Evolutionary conservation across 2,329 filamentous ascomycete species (phyloP), one percentile per base, ranked within the genome.

Genomic region (Aspergillus novofumigatus): DNA sequence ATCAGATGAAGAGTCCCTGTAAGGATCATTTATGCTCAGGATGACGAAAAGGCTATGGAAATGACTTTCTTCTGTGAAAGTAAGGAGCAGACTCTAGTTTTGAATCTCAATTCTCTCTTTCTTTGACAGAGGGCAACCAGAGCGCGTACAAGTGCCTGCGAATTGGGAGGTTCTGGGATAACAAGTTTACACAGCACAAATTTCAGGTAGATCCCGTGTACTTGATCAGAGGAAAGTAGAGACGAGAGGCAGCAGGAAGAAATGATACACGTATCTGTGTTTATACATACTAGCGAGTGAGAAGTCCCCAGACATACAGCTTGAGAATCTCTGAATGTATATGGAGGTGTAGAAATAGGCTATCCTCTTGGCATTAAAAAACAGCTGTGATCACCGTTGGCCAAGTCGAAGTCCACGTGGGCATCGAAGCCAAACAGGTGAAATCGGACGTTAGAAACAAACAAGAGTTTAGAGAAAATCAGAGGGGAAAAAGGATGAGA

Each of bases 291-390:
- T 51, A 56, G 51, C 42, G 52, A 60, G 55, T 50, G 51, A 47
- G 48, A 53, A 23, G 51, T 35, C 29, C 53, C 52, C 53, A 54
- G 53, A 38, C 25, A 56, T 56, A 63, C 48, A 44, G 59, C 59
- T 59, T 57, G 44, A 42, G 28, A 52, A 49, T 63, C 59, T 66
- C 63, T 53, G 64, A 51, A 57, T 56, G 65, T 35, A 50, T 29
- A 25, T 14, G 17, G 29, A 57, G 25, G 32, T 9, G 25, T 51
- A 52, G 42, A 25, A 51, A 21, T 17, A 23, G 21, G 42, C 21
- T 21, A 64, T 58, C 56, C 63, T 62, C 60, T 63, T 50, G 58
- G 60, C 57, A 62, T 57, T 61, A 63, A 59, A 59, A 53, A 60
- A 57, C 59, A 63, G 53, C 52, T 56, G 62, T 53, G 61, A 63